Percentiles rank a stretch among this genome's conserved stretches.
Conservation (phyloP, 2,329 filamentous ascomycete species). For the Fusarium virguliforme region DNA sequence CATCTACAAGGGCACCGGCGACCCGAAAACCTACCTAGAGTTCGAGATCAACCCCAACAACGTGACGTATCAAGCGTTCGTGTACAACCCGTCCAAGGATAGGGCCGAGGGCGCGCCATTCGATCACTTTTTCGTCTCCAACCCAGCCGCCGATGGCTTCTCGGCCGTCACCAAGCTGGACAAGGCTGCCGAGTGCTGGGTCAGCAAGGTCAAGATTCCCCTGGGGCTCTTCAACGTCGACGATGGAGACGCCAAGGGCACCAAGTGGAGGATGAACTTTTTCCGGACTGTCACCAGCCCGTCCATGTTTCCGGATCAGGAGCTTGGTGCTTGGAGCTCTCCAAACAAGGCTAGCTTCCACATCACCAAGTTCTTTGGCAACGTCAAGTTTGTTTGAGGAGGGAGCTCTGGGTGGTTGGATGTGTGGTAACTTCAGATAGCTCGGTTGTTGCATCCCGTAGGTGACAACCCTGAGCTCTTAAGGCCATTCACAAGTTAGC, state of each 20-base stretch:
- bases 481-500: neutral
- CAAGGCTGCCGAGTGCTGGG: slow-evolving; percentile 57
- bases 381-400: slow-evolving; percentile 57
- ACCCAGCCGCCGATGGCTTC: slow-evolving; percentile 61
- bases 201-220: slow-evolving; percentile 61
- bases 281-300: slow-evolving; percentile 64
- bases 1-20: slow-evolving; percentile 62
- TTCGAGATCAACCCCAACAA: slow-evolving; percentile 68
- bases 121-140: slow-evolving; percentile 61
- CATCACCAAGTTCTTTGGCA: slow-evolving; percentile 63
- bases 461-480: neutral
- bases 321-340: slow-evolving; percentile 63
- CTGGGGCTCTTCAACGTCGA: slow-evolving; percentile 68
- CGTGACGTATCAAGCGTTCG: slow-evolving; percentile 66
- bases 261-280: slow-evolving; percentile 69
- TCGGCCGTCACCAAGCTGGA: slow-evolving; percentile 59
- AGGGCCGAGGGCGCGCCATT: slow-evolving; percentile 60
- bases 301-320: slow-evolving; percentile 62
- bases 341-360: slow-evolving; percentile 65
- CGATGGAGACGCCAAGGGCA: slow-evolving; percentile 59
- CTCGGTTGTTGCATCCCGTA: neutral
- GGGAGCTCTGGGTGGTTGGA: neutral
- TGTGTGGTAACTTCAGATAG: neutral
- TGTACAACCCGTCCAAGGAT: slow-evolving; percentile 67
- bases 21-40: slow-evolving; percentile 67